Conservation (phyloP, 1,284 basidiomycete genomes). For the Heterobasidion occidentale region DNA sequence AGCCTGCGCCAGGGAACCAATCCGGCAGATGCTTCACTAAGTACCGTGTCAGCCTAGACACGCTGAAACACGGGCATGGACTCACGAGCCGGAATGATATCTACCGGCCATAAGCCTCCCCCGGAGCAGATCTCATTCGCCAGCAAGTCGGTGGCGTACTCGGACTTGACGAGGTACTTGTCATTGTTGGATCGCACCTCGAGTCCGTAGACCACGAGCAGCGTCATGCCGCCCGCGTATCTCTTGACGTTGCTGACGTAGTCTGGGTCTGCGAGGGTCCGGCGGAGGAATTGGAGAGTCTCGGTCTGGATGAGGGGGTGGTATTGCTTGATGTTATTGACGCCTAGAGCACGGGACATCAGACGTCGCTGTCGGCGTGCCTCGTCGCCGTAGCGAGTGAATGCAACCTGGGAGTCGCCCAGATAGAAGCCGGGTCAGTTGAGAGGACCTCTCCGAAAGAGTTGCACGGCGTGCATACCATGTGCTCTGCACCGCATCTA, state of each 20-base stretch:
- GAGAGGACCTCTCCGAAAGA: neutral
- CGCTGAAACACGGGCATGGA: neutral
- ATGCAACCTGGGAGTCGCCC: conserved; percentile 42
- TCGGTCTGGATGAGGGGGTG: conserved; percentile 49
- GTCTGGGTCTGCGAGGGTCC: conserved; percentile 22
- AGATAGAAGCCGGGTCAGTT: conserved; percentile 4
- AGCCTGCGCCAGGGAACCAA: conserved; percentile 18
- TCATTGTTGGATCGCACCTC: conserved; percentile 45
- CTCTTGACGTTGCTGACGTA: conserved; percentile 22
- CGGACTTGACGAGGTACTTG: conserved; percentile 47
- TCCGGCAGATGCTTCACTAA: conserved; percentile 15
- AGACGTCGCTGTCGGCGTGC: conserved; percentile 57
- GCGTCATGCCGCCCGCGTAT: conserved; percentile 47
- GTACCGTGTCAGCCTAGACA: neutral
- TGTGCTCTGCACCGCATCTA: conserved; percentile 61
- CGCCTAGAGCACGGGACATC: conserved; percentile 53
- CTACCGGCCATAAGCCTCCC: conserved; percentile 25
- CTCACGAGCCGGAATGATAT: conserved; percentile 19
- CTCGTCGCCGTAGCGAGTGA: conserved; percentile 56
- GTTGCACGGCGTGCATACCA: conserved; percentile 30
- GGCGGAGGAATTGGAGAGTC: conserved; percentile 26
- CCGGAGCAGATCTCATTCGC: conserved; percentile 54
- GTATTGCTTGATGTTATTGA: conserved; percentile 44
- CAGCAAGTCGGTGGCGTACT: conserved; percentile 53
- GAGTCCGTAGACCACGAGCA: conserved; percentile 61